Evolutionary conservation across 2,329 filamentous ascomycete species (phyloP), one percentile per base, ranked within the genome.

Genomic region (Blastomyces percursus): DNA sequence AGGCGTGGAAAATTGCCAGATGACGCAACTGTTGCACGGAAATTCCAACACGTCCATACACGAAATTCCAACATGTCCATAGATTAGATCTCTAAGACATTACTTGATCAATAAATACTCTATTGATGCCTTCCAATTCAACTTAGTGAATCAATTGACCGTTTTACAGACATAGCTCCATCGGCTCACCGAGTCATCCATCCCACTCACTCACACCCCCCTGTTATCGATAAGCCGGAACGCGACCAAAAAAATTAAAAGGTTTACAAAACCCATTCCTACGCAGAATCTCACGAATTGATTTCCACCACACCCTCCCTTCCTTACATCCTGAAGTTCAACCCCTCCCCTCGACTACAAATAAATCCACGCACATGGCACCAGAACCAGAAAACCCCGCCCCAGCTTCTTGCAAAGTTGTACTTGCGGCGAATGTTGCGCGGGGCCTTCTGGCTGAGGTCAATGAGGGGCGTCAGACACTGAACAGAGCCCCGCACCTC

Each of bases 371-470:
- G 16, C 21, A 40, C 42, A 76, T 76, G 74, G 71, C 74, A 61
- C 67, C 72, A 38, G 64, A 71, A 61, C 67, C 71, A 27, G 64
- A 71, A 61, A 67, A 71, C 19, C 66, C 71, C 14, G 62, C 69
- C 42, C 65, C 69, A 27, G 70, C 72, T 44, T 74, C 89, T 71
- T 97, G 94, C 85, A 96, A 96, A 83, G 91, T 96, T 75, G 84
- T 97, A 71, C 84, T 96, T 69, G 90, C 93, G 64, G 88, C 89
- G 69, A 88, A 87, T 69, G 91, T 99, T 71, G 91, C 92, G 68
- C 94, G 91, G 78, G 82, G 82, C 62, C 82, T 96, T 60, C 82
- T 96, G 61, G 78, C 79, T 32, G 92, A 96, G 78, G 90, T 96
- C 64, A 82, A 85, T 67, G 84, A 89, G 64, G 89, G 88, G 7